Evolutionary conservation across 805 yeast genomes (phyloP), one percentile per base, ranked within the genome.

Genomic region (Komagataella pseudopastoris): DNA sequence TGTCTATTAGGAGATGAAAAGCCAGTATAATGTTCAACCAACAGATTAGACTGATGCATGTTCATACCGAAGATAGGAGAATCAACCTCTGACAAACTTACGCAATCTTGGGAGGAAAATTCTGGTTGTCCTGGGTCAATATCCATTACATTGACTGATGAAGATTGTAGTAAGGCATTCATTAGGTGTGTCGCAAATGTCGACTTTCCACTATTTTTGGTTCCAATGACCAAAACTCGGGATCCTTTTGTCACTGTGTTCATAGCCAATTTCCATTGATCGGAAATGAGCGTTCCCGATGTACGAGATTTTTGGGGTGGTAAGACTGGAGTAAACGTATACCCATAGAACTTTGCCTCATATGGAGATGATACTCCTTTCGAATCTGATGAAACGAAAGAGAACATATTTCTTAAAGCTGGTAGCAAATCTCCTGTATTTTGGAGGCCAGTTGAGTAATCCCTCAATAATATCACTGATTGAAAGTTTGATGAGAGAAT

Each of bases 61-160:
- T 68, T 56, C 2, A 70, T 65, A 0, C 80, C 80, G 48, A 71
- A 68, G 16, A 68, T 59, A 1, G 69, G 69, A 5, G 50, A 50
- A 0, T 54, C 47, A n/a, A 70, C 57, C 8, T 55, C 54, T 1
- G 76, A 70, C 10, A 85, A 63, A 0, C 95, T 79, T 2, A 89
- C 65, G 46, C 84, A 76, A 36, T 84, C 89, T 0, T 96, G 93
- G 6, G 70, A 69, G 0, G 89, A 80, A 55, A 74, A 80, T 58
- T 86, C 95, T 0, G 95, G 80, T 61, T 89, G 96, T 0, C 95
- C 96, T 0, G 96, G 96, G 61, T 90, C 98, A 1, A 88, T 61
- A 58, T 90, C 96, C 45, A 90, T 56, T 44, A 81, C 75, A 18
- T 75, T 71, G 2, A 82, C 65, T 0, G 67, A 60, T 0, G 61